Evolutionary conservation across 352 stramenopile species (phyloP), one percentile per base, ranked within the genome.

Genomic region (Phytophthora pluvialis): DNA sequence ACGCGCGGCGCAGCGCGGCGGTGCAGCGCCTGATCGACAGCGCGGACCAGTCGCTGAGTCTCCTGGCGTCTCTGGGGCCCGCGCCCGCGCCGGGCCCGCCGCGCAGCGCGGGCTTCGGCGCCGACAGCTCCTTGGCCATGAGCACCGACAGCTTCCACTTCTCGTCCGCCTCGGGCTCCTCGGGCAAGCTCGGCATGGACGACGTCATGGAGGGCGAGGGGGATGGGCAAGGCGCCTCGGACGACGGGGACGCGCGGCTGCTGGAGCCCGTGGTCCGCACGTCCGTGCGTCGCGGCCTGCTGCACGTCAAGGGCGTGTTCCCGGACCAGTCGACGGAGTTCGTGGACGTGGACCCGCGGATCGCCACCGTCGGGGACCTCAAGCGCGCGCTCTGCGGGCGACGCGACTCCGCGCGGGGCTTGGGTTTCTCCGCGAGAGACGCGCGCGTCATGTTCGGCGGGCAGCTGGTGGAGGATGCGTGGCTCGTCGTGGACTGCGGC

Each of bases 271-370:
- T 84, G 13, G 81, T 95, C 3, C 68, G 78, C 60, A 43, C 76
- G 3, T 88, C 79, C 0, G 76, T 92, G 15, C 73, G 76, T 35
- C 62, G 73, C 1, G 86, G 82, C 1, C 38, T 85, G 5, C 64
- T 93, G n/a, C 87, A 95, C 60, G 77, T 95, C 28, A 93, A 93
- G 40, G 87, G 84, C 52, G 73, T 92, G 28, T 95, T 95, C 42
- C 81, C 87, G 1, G 87, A 95, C 63, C 80, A 91, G 53, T 91
- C 82, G 26, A 83, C 88, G 11, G 87, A 93, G 69, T 95, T 89
- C 44, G 81, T 88, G 13, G 87, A 95, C 46, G 73, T 95, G 4
- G 81, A 94, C 28, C 80, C 87, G 43, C 78, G 78, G 0, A 75
- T 90, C 28, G 84, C 81, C 28, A 94, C 85, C 4, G 71, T 95